Evolutionary conservation across 768 basidiomycete genomes (phyloP), one percentile per base, ranked within the genome.

Genomic region (Phylloporus rhodoxanthus): DNA sequence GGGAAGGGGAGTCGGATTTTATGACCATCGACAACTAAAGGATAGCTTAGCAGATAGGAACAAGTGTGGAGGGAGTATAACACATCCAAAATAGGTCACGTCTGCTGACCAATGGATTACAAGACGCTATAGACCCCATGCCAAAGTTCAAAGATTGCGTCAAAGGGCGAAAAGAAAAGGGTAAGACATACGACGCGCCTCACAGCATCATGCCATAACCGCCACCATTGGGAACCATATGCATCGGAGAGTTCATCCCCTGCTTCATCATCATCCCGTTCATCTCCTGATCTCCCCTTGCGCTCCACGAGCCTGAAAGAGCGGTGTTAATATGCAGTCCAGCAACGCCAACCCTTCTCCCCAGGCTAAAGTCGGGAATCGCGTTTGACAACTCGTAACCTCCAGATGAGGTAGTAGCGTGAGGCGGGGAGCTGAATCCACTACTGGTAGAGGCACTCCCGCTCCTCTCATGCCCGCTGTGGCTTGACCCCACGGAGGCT

Each of bases 201-300:
- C 51, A 68, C 55, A 75, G 57, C 68, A 75, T 72, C 51, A 70
- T 58, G 28, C 65, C 63, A 63, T 72, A 75, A 50, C 66, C 71
- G 36, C 64, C 65, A 46, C 54, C 59, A 52, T 68, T 72, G 47
- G 71, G 61, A 42, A 70, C 68, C 28, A 72, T 64, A 41, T 68
- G 70, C 53, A 75, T 72, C 9, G 73, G 64, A 19, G 62, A 56
- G 41, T 60, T 57, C 56, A 71, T 62, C 30, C 61, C 59, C 47
- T 65, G 65, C 50, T 68, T 70, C 62, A 67, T 66, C 36, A 59
- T 55, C 66, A 72, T 65, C 48, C 55, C 61, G 42, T 63, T 66
- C 58, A 68, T 65, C 45, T 60, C 62, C 11, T 69, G 65, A 8
- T 66, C 55, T 25, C 50, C 55, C 48, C 60, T 57, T 44, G 64